Percentiles rank a stretch among this genome's conserved stretches.
These are phyloP conservation scores for Corylus avellana DNA, from an alignment of 306 rosid genomes.

Conservation along the genomic window DNA sequence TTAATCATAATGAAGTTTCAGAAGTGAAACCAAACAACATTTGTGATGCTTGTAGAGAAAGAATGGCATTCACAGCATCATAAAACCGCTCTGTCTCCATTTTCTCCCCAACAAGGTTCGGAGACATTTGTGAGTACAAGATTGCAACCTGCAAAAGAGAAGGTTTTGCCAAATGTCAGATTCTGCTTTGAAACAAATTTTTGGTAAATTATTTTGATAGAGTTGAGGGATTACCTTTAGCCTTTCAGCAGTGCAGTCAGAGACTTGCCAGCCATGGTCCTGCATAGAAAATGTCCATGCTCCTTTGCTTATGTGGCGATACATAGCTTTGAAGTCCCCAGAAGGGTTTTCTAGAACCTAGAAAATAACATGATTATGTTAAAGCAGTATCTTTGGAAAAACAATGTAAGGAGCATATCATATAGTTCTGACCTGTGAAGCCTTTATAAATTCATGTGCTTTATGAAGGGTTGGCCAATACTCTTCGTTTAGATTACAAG, in stretches of 20 bases:
- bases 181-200: not conserved
- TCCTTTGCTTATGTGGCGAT: no score
- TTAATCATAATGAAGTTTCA: not conserved
- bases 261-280: slow-evolving; percentile 64
- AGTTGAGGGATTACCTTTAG: slow-evolving; percentile 40
- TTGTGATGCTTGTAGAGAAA: slow-evolving; percentile 44
- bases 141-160: slow-evolving; percentile 39
- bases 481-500: no score
- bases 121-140: slow-evolving; percentile 47
- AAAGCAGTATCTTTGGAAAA: no score
- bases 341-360: no score
- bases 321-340: no score
- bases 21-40: no score
- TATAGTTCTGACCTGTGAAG: no score
- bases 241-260: slow-evolving; percentile 71
- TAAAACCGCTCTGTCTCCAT: slow-evolving; percentile 31
- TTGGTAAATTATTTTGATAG: not conserved
- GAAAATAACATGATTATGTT: no score
- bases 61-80: slow-evolving; percentile 58
- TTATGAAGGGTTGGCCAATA: no score
- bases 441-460: no score
- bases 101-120: slow-evolving; percentile 25
- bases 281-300: slow-evolving; percentile 39
- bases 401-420: no score
- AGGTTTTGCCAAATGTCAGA: not conserved